Conservation (phyloP, 2,329 filamentous ascomycete genomes). For the Cryphonectria naterciae region DNA sequence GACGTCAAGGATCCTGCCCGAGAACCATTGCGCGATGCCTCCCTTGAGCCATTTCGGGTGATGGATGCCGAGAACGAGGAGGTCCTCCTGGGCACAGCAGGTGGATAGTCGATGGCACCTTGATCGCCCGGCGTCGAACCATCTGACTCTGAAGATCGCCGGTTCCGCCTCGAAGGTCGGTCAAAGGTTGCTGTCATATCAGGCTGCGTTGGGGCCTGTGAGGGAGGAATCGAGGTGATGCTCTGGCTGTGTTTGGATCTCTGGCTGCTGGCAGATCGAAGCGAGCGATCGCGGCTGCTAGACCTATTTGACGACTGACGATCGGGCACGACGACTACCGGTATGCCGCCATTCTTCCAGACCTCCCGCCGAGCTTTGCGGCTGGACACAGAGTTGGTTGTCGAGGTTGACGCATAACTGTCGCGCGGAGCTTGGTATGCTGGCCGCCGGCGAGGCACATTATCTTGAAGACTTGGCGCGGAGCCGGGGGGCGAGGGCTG, state of each 20-base stretch:
- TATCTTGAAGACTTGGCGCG: slow-evolving; percentile 39
- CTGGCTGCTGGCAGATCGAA: slow-evolving; percentile 65
- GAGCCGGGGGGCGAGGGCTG: slow-evolving; percentile 49
- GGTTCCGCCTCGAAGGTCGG: slow-evolving; percentile 44
- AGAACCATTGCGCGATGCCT: slow-evolving; percentile 47
- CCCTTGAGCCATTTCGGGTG: slow-evolving; percentile 45
- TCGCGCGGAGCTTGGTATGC: slow-evolving; percentile 40
- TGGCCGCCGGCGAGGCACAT: slow-evolving; percentile 23
- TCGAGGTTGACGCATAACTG: slow-evolving; percentile 54
- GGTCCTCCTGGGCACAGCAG: slow-evolving; percentile 58
- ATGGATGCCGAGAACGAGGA: slow-evolving; percentile 67
- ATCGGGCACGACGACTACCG: slow-evolving; percentile 65
- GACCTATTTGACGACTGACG: slow-evolving; percentile 59
- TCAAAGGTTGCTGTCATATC: slow-evolving; percentile 50
- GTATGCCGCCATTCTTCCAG: slow-evolving; percentile 63
- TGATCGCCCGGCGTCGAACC: slow-evolving; percentile 49
- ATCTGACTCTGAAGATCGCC: slow-evolving; percentile 53
- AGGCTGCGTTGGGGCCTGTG: slow-evolving; percentile 47
- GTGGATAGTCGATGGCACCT: slow-evolving; percentile 64
- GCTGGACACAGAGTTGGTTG: slow-evolving; percentile 55
- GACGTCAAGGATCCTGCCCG: slow-evolving; percentile 60
- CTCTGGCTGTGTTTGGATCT: slow-evolving; percentile 59
- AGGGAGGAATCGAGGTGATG: slow-evolving; percentile 50
- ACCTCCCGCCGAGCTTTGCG: slow-evolving; percentile 61
- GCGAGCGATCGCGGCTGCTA: slow-evolving; percentile 53